Evolutionary conservation across 192 early-diverging fungal species (phyloP), one percentile per base, ranked within the genome.

Genomic region (Podila horticola): DNA sequence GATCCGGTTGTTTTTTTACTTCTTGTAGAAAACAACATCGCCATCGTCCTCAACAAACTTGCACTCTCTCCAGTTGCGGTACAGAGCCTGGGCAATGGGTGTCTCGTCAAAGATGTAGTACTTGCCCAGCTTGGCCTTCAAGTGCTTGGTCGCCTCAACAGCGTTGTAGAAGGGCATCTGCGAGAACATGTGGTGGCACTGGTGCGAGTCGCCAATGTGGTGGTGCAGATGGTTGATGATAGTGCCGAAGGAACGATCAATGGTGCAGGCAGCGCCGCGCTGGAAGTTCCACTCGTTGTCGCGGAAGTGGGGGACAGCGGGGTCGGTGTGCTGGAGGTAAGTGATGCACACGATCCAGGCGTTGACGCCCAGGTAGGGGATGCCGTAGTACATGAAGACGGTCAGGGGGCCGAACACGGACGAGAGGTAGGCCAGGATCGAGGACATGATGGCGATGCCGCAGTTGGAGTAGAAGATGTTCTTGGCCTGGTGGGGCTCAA

Each of bases 141-240:
- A 74, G 55, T 93, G 89, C 63, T 79, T 82, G 36, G 97, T 99
- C 9, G 97, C 97, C 84, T 96, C 94, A 49, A 85, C 73, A 19
- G 92, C 97, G 70, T 99, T 87, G 88, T 99, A 99, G 85, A 96
- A 95, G 22, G 97, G 97, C 96, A 99, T 99, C 24, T 91, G 94
- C 6, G 94, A 94, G 86, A 98, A 99, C 68, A 97, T 81, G 82
- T 99, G 97, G 75, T 99, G 97, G 10, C 92, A 95, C 52, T 97
- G 95, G 73, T 98, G 96, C 7, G 95, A 95, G 83, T 97, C 95
- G 49, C 92, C 85, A 72, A 96, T 96, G 82, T 90, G 87, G 75
- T 92, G 92, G 74, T 93, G 84, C 74, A 94, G 91, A 74, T 89
- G 82, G 74, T 89, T 76, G 82, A 97, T 92, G 66, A 99, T 86